A percentile compares a stretch with the other conserved stretches of the same genome.
Evolutionary conservation across 495 filamentous ascomycete genomes (phyloP).

Genomic region (Aspergillus asperescens): DNA sequence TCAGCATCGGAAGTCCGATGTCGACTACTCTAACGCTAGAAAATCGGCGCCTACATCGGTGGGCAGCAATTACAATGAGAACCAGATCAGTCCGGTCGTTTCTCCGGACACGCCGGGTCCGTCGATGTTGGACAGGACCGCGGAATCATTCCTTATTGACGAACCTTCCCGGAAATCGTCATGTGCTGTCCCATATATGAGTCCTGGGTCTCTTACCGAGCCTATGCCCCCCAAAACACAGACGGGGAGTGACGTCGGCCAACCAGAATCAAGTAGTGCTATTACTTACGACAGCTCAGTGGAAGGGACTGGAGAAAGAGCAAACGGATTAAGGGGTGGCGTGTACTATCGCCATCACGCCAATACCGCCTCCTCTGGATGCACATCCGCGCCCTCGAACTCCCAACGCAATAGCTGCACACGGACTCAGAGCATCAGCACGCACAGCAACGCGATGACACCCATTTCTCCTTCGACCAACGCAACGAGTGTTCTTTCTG

Average conservation of each 20-base stretch:
- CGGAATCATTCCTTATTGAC: slow-evolving; percentile 19
- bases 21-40: slow-evolving; percentile 14
- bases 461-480: slow-evolving; percentile 48
- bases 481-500: slow-evolving; percentile 47
- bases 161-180: slow-evolving; percentile 36
- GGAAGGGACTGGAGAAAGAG: slow-evolving; percentile 24
- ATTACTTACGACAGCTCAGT: slow-evolving; percentile 17
- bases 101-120: slow-evolving; percentile 39
- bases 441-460: slow-evolving; percentile 42
- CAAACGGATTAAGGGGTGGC: slow-evolving; percentile 31
- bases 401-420: slow-evolving; percentile 43
- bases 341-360: slow-evolving; percentile 31
- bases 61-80: slow-evolving; percentile 29
- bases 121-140: slow-evolving; percentile 41
- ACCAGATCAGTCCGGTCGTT: slow-evolving; percentile 35
- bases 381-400: slow-evolving; percentile 32
- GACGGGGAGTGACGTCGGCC: slow-evolving; percentile 1
- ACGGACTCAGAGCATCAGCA: slow-evolving; percentile 40
- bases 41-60: slow-evolving; percentile 21
- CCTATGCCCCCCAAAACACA: slow-evolving; percentile 12
- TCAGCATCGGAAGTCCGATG: background rate
- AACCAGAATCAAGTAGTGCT: slow-evolving; percentile 7
- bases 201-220: slow-evolving; percentile 26
- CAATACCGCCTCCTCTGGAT: slow-evolving; percentile 35
- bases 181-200: slow-evolving; percentile 31